Conservation (phyloP, 192 early-diverging fungal genomes). For the Gigaspora rosea region DNA sequence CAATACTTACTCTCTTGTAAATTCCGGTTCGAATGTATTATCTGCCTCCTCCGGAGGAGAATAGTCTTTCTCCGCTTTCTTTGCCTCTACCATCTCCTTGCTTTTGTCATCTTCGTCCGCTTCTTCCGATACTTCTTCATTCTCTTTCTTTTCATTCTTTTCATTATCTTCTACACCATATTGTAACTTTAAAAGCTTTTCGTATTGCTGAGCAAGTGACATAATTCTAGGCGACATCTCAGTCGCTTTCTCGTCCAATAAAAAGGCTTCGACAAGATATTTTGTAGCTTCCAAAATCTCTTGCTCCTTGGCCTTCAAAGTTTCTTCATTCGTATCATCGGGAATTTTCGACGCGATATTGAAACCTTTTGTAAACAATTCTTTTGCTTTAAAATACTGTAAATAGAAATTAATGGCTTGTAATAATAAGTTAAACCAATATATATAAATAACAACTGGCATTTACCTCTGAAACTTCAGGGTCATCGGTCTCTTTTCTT, state of each 20-base stretch:
- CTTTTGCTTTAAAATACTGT: conserved; percentile 59
- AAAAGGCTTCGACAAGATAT: conserved; percentile 57
- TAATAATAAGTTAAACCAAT: not conserved
- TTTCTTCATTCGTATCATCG: conserved; percentile 47
- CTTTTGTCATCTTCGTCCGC: conserved; percentile 35
- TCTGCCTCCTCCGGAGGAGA: conserved; percentile 3
- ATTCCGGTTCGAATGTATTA: conserved; percentile 26
- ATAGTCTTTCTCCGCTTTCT: not conserved
- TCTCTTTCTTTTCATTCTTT: conserved; percentile 7
- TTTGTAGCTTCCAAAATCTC: conserved; percentile 55
- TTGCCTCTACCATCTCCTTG: conserved; percentile 28
- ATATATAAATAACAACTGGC: not conserved
- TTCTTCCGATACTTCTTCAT: not conserved
- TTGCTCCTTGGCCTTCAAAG: conserved; percentile 50
- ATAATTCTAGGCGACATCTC: conserved; percentile 60
- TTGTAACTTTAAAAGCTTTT: conserved; percentile 34
- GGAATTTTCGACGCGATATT: conserved; percentile 56
- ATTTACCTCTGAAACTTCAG: conserved; percentile 25
- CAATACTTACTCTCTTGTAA: conserved; percentile 31
- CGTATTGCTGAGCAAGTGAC: conserved; percentile 63
- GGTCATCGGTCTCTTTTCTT: conserved; percentile 26
- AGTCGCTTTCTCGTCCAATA: conserved; percentile 63
- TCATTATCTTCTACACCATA: conserved; percentile 36
- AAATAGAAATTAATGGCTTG: not conserved
- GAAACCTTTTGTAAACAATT: conserved; percentile 50